Base-by-base conservation (phyloP, 352 stramenopile species). In the Globisporangium camurandrum region DNA sequence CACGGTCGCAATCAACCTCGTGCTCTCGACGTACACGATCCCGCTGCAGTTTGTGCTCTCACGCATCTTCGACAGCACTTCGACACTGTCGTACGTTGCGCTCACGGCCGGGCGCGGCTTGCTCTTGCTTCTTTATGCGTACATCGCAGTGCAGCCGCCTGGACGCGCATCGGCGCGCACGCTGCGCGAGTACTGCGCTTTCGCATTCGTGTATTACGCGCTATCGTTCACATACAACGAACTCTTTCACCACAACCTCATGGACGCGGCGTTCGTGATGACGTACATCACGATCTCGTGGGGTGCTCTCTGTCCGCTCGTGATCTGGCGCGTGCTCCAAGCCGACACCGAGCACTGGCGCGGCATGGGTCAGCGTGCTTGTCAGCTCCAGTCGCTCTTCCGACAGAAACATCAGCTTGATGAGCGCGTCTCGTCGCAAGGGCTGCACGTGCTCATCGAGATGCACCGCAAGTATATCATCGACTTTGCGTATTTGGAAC, bases 301-400 rank as follows among this genome's bases (percentile, higher is more conserved):
- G 38, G 68, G 62, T 19, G 66, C 66, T 1, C 48, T 83, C n/a
- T 75, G 61, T 36, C 71, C 75, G 19, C 45, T 82, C 20, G 67
- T 86, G 19, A 77, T 82, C 27, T 86, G 71, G 74, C 67, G 71
- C 7, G 69, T 86, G 14, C 56, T 86, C 20, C 57, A 55, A 38
- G 74, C 74, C 17, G 71, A 86, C 40, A 86, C 71, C 1, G 66
- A 79, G 51, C 65, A 86, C 33, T 86, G 74, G 74, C 55, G 74
- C 31, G 74, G 74, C 11, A 70, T 82, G 58, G 66, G 67, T 0
- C 50, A 77, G 24, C 65, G 69, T 38, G 72, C 70, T 37, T 60
- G 68, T 30, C 57, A 56, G 1, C 43, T 78, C 2, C 70, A 85
- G 26, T 38, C 57, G 31, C 44, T 75, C 30, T 68, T 75, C 76